Conservation (phyloP, 202 grass and related monocot species). For the Zizania palustris region DNA sequence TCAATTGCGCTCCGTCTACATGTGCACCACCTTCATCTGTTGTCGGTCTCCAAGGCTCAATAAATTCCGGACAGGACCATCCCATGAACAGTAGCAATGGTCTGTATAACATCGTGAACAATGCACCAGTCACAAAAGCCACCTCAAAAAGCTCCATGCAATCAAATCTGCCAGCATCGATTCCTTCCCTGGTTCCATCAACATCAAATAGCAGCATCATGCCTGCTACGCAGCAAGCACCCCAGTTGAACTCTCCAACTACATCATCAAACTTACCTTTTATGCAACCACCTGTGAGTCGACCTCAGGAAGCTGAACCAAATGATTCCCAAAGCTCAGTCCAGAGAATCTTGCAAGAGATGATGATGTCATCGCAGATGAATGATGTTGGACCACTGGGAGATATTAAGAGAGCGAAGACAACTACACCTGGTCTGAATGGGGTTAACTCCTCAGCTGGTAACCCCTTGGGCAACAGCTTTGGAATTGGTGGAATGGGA, state of each 20-base stretch:
- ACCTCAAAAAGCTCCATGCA: slow-evolving; percentile 57
- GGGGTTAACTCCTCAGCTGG: slow-evolving; percentile 57
- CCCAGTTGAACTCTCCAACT: slow-evolving; percentile 49
- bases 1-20: slow-evolving; percentile 52
- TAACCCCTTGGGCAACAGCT: slow-evolving; percentile 47
- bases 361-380: slow-evolving; percentile 78
- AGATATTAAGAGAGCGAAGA: slow-evolving; percentile 57
- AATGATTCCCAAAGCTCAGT: slow-evolving; percentile 77
- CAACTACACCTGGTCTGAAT: slow-evolving; percentile 44
- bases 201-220: slow-evolving; percentile 47
- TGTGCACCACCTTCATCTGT: slow-evolving; percentile 44
- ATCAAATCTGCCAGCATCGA: slow-evolving; percentile 49
- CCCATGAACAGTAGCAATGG: slow-evolving; percentile 46
- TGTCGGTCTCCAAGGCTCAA: slow-evolving; percentile 55
- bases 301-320: slow-evolving; percentile 55
- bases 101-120: slow-evolving; percentile 44
- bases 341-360: slow-evolving; percentile 77
- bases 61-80: slow-evolving; percentile 57
- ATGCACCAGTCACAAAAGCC: slow-evolving; percentile 48
- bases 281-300: slow-evolving; percentile 57
- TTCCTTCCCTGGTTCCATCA: slow-evolving; percentile 40
- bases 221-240: slow-evolving; percentile 49
- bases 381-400: slow-evolving; percentile 50
- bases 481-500: slow-evolving; percentile 44
- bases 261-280: slow-evolving; percentile 51